Conservation (phyloP, 2,329 filamentous ascomycete genomes). For the Cladosporium colombiae region DNA sequence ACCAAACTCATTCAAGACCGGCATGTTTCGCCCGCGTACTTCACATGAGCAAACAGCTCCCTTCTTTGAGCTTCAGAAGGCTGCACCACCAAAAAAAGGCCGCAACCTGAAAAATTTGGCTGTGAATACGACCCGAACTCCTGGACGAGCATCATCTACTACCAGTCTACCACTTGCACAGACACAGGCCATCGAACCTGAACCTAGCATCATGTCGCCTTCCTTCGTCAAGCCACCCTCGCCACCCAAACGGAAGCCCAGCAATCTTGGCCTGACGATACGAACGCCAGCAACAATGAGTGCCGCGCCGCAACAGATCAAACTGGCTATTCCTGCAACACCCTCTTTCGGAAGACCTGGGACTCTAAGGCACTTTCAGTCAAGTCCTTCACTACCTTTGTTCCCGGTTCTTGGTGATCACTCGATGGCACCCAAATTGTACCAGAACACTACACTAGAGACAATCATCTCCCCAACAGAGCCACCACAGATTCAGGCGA, state of each 20-base stretch:
- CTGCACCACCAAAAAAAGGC: slow-evolving; percentile 61
- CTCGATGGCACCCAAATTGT: background rate
- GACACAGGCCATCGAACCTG: slow-evolving; percentile 45
- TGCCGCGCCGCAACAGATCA: slow-evolving; percentile 60
- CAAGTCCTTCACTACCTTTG: slow-evolving; percentile 60
- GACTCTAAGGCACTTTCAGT: slow-evolving; percentile 61
- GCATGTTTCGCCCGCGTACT: slow-evolving; percentile 51
- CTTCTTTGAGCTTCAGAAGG: slow-evolving; percentile 53
- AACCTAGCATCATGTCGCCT: slow-evolving; percentile 69
- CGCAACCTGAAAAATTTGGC: slow-evolving; percentile 76
- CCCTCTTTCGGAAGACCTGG: slow-evolving; percentile 54
- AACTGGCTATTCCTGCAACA: slow-evolving; percentile 59
- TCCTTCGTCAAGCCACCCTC: slow-evolving; percentile 80
- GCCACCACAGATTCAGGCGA: slow-evolving; percentile 31
- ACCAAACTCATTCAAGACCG: slow-evolving; percentile 63
- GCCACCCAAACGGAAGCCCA: slow-evolving; percentile 69
- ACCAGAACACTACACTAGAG: slow-evolving; percentile 25
- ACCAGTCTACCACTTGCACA: slow-evolving; percentile 14
- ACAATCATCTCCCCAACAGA: slow-evolving; percentile 35
- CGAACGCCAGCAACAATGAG: slow-evolving; percentile 61
- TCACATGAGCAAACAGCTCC: slow-evolving; percentile 54
- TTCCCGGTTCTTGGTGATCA: slow-evolving; percentile 45
- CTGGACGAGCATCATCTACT: slow-evolving; percentile 44
- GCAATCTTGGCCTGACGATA: slow-evolving; percentile 72
- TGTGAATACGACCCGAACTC: slow-evolving; percentile 64